Conservation (phyloP, 495 filamentous ascomycete genomes). For the Penicillium cosmopolitanum region DNA sequence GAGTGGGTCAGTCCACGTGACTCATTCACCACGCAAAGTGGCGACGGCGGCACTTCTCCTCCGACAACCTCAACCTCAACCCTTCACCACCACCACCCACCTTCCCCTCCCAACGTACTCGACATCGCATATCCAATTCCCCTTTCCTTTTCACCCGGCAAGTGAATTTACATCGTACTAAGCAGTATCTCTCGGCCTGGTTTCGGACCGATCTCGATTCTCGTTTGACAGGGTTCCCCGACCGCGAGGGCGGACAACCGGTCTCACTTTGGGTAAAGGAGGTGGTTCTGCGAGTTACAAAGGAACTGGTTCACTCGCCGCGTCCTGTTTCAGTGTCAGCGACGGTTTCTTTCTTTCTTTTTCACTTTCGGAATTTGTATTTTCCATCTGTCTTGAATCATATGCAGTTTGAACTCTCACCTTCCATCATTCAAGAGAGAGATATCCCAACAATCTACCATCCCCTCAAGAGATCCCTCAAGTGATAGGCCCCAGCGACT, state of each 20-base stretch:
- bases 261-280: conserved; percentile 18
- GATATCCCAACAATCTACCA: conserved; percentile 30
- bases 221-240: conserved; percentile 1
- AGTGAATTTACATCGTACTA: not conserved
- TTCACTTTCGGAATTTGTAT: conserved; percentile 33
- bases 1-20: not conserved
- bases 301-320: conserved; percentile 21
- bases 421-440: conserved; percentile 37
- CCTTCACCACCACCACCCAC: not conserved
- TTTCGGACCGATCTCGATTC: not conserved
- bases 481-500: conserved; percentile 34
- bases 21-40: not conserved
- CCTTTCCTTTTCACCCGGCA: not conserved
- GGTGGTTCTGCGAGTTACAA: conserved; percentile 26
- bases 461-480: conserved; percentile 24
- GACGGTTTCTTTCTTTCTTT: conserved; percentile 19
- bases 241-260: conserved; percentile 7
- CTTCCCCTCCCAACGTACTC: not conserved
- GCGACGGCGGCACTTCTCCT: not conserved
- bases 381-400: conserved; percentile 40
- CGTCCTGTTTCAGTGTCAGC: conserved; percentile 7
- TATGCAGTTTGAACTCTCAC: conserved; percentile 42
- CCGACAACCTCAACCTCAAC: not conserved
- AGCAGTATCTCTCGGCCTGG: not conserved
- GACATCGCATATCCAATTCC: not conserved